These are phyloP conservation scores for Plasmodium vivax DNA, from an alignment of 169 alveolate genomes.

Conservation along the genomic window DNA sequence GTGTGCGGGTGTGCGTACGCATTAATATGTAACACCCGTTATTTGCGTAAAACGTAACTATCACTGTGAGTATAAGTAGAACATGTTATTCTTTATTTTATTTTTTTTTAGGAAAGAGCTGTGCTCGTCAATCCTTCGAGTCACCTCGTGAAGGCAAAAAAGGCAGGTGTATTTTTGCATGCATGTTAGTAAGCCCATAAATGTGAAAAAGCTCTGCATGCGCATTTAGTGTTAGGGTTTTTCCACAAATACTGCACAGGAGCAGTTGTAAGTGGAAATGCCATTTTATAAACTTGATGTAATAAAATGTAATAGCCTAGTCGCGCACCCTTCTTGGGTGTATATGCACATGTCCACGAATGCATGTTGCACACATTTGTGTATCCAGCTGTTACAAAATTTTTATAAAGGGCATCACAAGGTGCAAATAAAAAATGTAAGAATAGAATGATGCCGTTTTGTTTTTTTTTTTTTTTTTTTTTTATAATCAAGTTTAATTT, in stretches of 20 bases:
- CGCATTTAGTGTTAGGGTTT: constrained; percentile 9
- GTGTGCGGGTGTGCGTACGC: not conserved
- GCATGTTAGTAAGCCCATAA: not conserved
- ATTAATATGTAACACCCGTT: not conserved
- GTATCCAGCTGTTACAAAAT: not conserved
- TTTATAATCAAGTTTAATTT: not conserved
- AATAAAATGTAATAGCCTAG: not conserved
- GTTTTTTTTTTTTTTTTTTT: not conserved
- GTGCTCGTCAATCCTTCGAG: constrained; percentile 65
- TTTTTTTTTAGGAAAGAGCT: constrained; percentile 61
- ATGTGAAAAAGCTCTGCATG: not conserved
- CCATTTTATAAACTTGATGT: not conserved
- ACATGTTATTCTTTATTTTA: constrained; percentile 5
- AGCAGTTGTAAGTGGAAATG: not conserved
- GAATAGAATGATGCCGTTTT: not conserved
- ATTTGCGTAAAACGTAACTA: not conserved
- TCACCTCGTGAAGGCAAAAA: constrained; percentile 27
- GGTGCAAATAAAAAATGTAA: not conserved
- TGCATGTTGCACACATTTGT: not conserved
- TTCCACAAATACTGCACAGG: not conserved
- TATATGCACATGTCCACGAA: not conserved
- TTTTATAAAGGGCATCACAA: not conserved
- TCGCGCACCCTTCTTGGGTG: not conserved
- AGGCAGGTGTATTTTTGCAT: not conserved
- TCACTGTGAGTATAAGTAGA: not conserved